phyloP scores from a whole-genome alignment of 1,284 basidiomycete species.

The Tylopilus sp. region DNA sequence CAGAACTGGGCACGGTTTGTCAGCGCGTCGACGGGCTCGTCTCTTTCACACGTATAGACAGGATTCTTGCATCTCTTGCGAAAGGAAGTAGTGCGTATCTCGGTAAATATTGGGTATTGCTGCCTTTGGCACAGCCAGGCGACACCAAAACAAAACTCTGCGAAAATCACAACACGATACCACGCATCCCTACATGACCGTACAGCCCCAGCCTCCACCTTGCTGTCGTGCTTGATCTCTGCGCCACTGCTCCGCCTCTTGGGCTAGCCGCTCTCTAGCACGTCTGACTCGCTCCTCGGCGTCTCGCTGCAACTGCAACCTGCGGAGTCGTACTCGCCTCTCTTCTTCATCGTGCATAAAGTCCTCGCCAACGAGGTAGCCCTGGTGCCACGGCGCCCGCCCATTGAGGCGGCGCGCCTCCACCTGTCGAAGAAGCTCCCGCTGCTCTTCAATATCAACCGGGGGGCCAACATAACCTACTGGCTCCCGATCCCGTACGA shows the following conservation, averaged over 20 bases:
- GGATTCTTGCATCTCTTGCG: not conserved
- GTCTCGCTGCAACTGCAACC: slow-evolving; percentile 1
- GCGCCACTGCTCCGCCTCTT: slow-evolving; percentile 12
- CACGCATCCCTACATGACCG: slow-evolving; percentile 14
- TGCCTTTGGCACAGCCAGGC: too few relatives aligned
- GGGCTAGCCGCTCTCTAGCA: not conserved
- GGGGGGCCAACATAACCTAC: slow-evolving; percentile 6
- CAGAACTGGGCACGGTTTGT: not conserved
- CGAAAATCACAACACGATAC: too few relatives aligned
- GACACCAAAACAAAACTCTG: too few relatives aligned
- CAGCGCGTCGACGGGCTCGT: not conserved
- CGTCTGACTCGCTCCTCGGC: slow-evolving; percentile 10
- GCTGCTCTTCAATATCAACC: slow-evolving; percentile 24
- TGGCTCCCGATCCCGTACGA: not conserved
- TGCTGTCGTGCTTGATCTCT: slow-evolving; percentile 1
- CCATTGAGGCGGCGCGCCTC: slow-evolving; percentile 10
- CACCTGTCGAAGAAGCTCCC: slow-evolving; percentile 15
- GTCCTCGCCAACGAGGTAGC: not conserved
- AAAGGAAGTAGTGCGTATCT: too few relatives aligned
- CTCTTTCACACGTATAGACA: not conserved
- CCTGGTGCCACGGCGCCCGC: not conserved
- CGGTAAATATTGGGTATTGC: too few relatives aligned
- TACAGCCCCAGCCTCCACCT: slow-evolving; percentile 16
- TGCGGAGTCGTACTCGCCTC: not conserved
- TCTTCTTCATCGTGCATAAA: slow-evolving; percentile 1